Evolutionary conservation across 306 rosid genomes (phyloP).

Genomic region (Acacia confusa): DNA sequence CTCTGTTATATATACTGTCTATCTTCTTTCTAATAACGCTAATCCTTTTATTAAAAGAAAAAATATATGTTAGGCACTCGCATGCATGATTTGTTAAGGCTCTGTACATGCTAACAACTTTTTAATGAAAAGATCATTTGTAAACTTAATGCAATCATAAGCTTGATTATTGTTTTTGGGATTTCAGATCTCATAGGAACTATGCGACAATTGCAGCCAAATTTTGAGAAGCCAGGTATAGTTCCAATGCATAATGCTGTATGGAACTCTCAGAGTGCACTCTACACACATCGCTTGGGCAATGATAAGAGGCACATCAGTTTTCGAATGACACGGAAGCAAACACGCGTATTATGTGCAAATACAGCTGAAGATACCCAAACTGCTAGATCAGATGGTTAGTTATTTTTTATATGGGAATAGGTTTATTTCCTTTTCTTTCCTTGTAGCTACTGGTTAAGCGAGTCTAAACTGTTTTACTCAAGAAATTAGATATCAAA

Average conservation of each 20-base stretch:
- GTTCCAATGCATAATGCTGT: slow-evolving; percentile 39
- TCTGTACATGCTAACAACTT: neutral
- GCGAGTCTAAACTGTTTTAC: neutral
- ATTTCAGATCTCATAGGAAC: slow-evolving; percentile 44
- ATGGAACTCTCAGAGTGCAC: slow-evolving; percentile 34
- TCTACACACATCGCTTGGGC: slow-evolving; percentile 42
- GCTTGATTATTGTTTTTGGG: slow-evolving; percentile 16
- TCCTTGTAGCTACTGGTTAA: slow-evolving; percentile 2
- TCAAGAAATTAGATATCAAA: slow-evolving; percentile 13
- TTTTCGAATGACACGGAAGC: slow-evolving; percentile 44
- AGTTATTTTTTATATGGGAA: slow-evolving; percentile 28
- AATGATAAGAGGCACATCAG: slow-evolving; percentile 39
- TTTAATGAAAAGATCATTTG: neutral
- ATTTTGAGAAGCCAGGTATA: slow-evolving; percentile 54
- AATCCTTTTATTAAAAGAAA: neutral
- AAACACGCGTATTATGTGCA: slow-evolving; percentile 45
- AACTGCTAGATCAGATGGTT: slow-evolving; percentile 54
- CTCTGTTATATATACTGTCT: neutral
- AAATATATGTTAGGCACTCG: neutral
- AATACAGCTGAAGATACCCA: slow-evolving; percentile 57
- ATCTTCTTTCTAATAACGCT: neutral
- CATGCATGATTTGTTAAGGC: slow-evolving; percentile 13
- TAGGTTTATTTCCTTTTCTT: neutral
- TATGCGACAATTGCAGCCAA: slow-evolving; percentile 45
- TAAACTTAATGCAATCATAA: neutral